Conservation (phyloP, 352 stramenopile species). For the Globisporangium irregulare region DNA sequence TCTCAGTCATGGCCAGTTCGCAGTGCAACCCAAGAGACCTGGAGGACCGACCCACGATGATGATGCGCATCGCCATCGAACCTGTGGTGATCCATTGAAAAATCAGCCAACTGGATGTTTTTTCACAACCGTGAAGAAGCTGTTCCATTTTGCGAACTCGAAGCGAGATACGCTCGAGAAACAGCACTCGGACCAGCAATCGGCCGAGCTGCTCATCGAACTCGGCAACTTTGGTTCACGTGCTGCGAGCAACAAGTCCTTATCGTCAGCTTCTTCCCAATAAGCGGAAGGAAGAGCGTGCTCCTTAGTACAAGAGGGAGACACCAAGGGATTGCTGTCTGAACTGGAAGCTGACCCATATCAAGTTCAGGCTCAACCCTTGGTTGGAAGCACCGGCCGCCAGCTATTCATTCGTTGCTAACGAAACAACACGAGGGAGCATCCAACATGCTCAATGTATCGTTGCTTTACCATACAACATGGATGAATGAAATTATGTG, state of each 20-base stretch:
- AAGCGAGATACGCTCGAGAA: constrained; percentile 21
- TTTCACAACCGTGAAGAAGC: constrained; percentile 21
- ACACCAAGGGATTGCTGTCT: background rate
- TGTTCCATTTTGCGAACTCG: constrained; percentile 23
- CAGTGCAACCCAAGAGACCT: background rate
- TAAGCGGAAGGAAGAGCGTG: background rate
- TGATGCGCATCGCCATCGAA: background rate
- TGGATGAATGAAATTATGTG: too few relatives aligned
- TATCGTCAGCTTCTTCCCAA: background rate
- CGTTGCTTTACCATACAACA: too few relatives aligned
- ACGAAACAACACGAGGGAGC: too few relatives aligned
- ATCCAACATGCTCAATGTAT: too few relatives aligned
- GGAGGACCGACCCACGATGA: background rate
- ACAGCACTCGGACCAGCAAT: constrained; percentile 39
- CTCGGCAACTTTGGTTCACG: constrained; percentile 27
- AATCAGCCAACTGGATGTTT: background rate
- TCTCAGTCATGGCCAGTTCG: background rate
- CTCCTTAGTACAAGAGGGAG: background rate
- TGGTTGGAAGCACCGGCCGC: background rate
- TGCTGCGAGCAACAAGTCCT: background rate
- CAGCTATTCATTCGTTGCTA: background rate
- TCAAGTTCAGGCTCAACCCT: background rate
- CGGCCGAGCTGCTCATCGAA: constrained; percentile 52
- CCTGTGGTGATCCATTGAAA: background rate
- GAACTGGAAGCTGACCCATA: background rate